Evolutionary conservation across 108 stramenopile genomes (phyloP).

Genomic region (Cyclostephanos tholiformis): DNA sequence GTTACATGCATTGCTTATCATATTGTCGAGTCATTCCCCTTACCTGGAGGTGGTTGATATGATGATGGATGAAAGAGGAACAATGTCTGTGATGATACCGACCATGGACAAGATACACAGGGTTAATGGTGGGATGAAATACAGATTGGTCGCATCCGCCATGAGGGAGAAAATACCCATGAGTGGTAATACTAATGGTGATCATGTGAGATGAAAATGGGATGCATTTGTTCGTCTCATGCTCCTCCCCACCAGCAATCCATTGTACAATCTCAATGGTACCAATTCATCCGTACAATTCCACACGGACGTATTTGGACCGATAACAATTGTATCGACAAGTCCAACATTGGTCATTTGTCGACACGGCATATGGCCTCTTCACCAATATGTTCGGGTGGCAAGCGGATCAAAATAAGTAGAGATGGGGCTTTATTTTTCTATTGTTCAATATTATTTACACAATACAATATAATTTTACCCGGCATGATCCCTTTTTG

Average conservation of each 20-base stretch:
- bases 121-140: slow-evolving; percentile 34
- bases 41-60: neutral
- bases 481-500: too few species aligned
- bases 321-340: slow-evolving; percentile 25
- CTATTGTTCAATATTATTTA: too few species aligned
- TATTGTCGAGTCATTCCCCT: slow-evolving; percentile 14
- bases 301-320: slow-evolving; percentile 32
- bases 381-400: slow-evolving; percentile 41
- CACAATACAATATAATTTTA: too few species aligned
- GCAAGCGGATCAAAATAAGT: slow-evolving; percentile 15
- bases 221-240: slow-evolving; percentile 25
- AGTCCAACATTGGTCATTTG: slow-evolving; percentile 42
- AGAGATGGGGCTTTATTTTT: too few species aligned
- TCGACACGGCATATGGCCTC: slow-evolving; percentile 46
- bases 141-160: slow-evolving; percentile 35
- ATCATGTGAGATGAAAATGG: slow-evolving; percentile 11
- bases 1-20: slow-evolving; percentile 35
- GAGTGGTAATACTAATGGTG: slow-evolving; percentile 85
- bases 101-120: slow-evolving; percentile 32
- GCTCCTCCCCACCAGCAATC: slow-evolving; percentile 19
- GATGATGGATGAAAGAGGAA: too few species aligned
- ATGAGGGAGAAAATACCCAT: slow-evolving; percentile 92
- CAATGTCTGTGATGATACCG: slow-evolving; percentile 25
- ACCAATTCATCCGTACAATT: slow-evolving; percentile 35
- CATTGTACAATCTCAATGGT: slow-evolving; percentile 34